These are phyloP conservation scores for Neurospora tetraspora DNA, from an alignment of 495 filamentous ascomycete species.

Conservation along the genomic window DNA sequence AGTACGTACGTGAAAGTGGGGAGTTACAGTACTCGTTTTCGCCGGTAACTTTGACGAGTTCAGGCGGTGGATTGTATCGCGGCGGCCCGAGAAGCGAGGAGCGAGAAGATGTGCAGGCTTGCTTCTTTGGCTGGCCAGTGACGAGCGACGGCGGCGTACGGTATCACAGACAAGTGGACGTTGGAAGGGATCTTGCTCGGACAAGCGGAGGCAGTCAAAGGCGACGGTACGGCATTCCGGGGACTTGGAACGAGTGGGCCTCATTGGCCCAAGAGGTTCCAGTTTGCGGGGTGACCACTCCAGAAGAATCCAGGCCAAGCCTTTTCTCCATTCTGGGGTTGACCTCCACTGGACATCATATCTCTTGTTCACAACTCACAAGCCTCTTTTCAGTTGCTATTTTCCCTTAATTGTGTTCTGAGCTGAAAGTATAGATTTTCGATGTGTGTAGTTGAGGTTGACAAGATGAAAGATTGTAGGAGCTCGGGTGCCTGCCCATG, in stretches of 20 bases:
- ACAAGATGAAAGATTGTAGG: neutral
- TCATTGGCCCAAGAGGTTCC: neutral
- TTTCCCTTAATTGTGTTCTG: neutral
- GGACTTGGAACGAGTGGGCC: neutral
- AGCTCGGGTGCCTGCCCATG: neutral
- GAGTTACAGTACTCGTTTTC: neutral
- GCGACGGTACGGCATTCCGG: neutral
- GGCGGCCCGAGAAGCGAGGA: neutral
- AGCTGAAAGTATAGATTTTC: neutral
- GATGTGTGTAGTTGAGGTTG: neutral
- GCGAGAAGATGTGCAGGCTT: neutral
- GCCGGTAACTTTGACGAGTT: neutral
- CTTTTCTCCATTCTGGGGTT: neutral
- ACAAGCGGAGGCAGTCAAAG: neutral
- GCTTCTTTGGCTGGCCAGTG: neutral
- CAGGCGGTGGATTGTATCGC: neutral
- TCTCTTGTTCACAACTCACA: neutral
- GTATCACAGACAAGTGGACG: neutral
- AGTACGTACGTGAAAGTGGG: neutral
- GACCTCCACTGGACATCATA: neutral
- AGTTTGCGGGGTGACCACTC: neutral
- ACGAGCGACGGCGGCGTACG: neutral
- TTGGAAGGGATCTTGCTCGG: neutral
- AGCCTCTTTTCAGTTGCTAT: neutral
- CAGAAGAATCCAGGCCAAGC: neutral